Base-by-base conservation (phyloP, 495 filamentous ascomycete genomes). In the Pseudoneurospora amorphoporcata region DNA sequence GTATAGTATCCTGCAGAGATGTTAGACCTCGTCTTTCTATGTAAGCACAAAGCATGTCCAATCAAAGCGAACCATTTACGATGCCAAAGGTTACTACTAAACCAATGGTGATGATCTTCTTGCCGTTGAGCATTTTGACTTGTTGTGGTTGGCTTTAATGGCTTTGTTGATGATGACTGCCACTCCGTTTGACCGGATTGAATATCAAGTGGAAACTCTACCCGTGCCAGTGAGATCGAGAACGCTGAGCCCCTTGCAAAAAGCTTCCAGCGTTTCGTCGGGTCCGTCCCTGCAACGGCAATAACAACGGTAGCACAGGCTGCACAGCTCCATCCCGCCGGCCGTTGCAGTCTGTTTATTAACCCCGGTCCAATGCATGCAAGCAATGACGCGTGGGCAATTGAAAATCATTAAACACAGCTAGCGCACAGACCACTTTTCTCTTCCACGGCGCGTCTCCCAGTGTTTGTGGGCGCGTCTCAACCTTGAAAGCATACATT, bases 1-100 rank as follows among this genome's bases (percentile, higher is more conserved):
- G 80, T 78, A 73, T 83, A 85, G 69, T 81, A 79, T 19, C 83
- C 85, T 87, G 71, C 12, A n/a, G 14, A 43, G 12, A 29, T 42
- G 73, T 76, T 47, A 79, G 75, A 43, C 23, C 3, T 17, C 19
- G 39, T 19, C 14, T 47, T 32, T 68, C 70, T 19, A 9, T 12
- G n/a, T 14, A 9, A 68, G 23, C 6, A 58, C 23, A 53, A 53
- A 12, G 45, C 8, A 53, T 8, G 23, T 29, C 8, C 19, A 32
- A 65, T 35, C 3, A 0, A 8, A 17, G 53, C 53, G 19, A 29
- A 80, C 78, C 78, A 73, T 80, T 80, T 8, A 73, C 72, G n/a
- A 80, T 71, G 2, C 78, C 78, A 32, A 80, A 42, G 17, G 73
- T 75, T 12, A 76, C 23, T 35, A 78, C 72, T 3, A 74, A 8